Percentiles rank a stretch among this genome's conserved stretches.
Conservation (phyloP, 805 yeast genomes). For the Nakazawaea pomicola region DNA sequence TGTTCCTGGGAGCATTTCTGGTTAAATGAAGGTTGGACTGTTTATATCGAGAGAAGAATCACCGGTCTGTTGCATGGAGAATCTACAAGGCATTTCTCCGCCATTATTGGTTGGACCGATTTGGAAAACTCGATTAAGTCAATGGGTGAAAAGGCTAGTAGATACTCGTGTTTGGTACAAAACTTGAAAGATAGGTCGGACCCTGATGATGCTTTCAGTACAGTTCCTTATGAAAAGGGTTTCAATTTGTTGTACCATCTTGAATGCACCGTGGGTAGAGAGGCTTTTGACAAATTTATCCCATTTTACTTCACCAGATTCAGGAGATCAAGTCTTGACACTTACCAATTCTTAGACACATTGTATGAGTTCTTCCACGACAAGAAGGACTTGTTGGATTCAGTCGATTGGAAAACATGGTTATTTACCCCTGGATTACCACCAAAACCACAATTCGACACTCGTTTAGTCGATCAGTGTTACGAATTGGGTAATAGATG, state of each 20-base stretch:
- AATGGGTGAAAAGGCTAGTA: constrained; percentile 48
- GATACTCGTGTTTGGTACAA: constrained; percentile 64
- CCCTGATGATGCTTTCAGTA: constrained; percentile 86
- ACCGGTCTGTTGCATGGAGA: constrained; percentile 77
- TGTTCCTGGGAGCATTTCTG: constrained; percentile 92
- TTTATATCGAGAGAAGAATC: constrained; percentile 82
- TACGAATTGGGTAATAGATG: constrained; percentile 61
- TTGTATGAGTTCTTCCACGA: constrained; percentile 54
- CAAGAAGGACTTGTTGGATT: constrained; percentile 48
- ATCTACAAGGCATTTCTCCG: constrained; percentile 69
- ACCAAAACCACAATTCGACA: constrained; percentile 78
- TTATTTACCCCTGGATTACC: constrained; percentile 81
- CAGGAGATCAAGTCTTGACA: constrained; percentile 68
- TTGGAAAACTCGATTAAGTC: constrained; percentile 60
- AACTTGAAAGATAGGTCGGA: constrained; percentile 64
- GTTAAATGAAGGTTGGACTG: constrained; percentile 97
- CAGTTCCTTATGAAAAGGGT: constrained; percentile 91
- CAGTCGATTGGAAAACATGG: constrained; percentile 86
- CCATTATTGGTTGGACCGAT: constrained; percentile 87
- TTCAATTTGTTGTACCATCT: constrained; percentile 71
- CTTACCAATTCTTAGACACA: constrained; percentile 74
- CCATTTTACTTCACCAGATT: constrained; percentile 69
- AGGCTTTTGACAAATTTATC: constrained; percentile 72
- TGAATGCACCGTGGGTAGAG: constrained; percentile 66
- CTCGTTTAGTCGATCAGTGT: constrained; percentile 71